These are phyloP conservation scores for Apiospora arundinis DNA, from an alignment of 2,329 filamentous ascomycete species.

Conservation along the genomic window DNA sequence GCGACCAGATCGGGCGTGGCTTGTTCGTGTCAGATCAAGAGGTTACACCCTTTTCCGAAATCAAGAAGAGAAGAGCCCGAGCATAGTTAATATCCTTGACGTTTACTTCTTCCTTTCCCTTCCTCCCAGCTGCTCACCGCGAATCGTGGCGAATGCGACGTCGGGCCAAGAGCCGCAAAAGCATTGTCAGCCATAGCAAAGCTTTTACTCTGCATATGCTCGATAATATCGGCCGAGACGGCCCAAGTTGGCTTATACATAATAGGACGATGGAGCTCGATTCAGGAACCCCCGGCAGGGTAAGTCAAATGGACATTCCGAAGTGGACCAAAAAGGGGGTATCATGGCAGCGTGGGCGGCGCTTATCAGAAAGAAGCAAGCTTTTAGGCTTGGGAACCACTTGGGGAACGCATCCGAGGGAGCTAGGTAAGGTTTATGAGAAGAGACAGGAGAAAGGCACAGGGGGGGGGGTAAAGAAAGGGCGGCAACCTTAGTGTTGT, in stretches of 20 bases:
- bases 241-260: background rate
- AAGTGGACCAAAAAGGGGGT: background rate
- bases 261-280: background rate
- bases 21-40: constrained; percentile 4
- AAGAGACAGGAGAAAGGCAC: background rate
- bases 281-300: background rate
- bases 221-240: background rate
- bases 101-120: too few species aligned
- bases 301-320: background rate
- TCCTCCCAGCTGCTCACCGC: background rate
- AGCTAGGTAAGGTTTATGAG: background rate
- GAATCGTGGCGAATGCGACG: background rate
- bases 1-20: background rate
- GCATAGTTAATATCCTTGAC: background rate
- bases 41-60: background rate
- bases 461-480: background rate
- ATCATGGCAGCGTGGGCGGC: background rate
- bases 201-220: background rate
- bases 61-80: background rate
- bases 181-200: background rate
- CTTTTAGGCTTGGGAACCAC: background rate
- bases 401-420: background rate
- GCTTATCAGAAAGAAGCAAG: constrained; percentile 15
- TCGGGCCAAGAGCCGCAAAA: constrained; percentile 8
- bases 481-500: background rate